These are phyloP conservation scores for Globisporangium alternatum DNA, from an alignment of 352 stramenopile species.

Conservation along the genomic window DNA sequence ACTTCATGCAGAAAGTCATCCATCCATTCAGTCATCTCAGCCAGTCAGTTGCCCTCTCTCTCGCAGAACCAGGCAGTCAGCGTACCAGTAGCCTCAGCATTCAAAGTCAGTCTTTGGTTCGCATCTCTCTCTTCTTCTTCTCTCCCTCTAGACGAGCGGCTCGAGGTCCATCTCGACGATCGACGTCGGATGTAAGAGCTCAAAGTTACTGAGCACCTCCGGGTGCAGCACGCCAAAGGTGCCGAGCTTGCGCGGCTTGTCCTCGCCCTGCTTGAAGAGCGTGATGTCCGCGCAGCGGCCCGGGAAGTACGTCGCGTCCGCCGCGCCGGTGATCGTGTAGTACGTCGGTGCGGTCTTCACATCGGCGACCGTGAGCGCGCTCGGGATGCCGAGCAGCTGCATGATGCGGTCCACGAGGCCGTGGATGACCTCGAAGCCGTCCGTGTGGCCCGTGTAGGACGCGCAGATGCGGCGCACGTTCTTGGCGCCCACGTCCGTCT, in stretches of 20 bases:
- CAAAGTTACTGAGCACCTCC: conserved; percentile 97
- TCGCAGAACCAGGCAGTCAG: no score
- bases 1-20: background rate
- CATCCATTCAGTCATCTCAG: conserved; percentile 4
- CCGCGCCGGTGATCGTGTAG: conserved; percentile 67
- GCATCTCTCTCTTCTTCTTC: background rate
- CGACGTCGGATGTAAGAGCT: conserved; percentile 96
- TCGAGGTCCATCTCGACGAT: conserved; percentile 98
- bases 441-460: conserved; percentile 95
- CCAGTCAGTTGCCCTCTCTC: background rate
- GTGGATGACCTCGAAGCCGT: conserved; percentile 99
- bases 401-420: conserved; percentile 99
- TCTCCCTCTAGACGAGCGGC: conserved; percentile 87
- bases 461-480: conserved; percentile 96
- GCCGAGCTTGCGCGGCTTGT: conserved; percentile 78
- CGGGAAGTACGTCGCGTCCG: conserved; percentile 92
- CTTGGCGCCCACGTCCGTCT: conserved; percentile 92
- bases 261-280: conserved; percentile 73
- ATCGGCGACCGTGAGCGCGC: conserved; percentile 59
- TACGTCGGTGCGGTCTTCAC: conserved; percentile 69
- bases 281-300: conserved; percentile 95
- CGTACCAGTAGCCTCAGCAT: background rate
- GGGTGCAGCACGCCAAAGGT: conserved; percentile 98
- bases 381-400: conserved; percentile 94
- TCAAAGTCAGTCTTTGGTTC: background rate